Conservation (phyloP, 306 rosid genomes). For the Sphenostylis stenocarpa region DNA sequence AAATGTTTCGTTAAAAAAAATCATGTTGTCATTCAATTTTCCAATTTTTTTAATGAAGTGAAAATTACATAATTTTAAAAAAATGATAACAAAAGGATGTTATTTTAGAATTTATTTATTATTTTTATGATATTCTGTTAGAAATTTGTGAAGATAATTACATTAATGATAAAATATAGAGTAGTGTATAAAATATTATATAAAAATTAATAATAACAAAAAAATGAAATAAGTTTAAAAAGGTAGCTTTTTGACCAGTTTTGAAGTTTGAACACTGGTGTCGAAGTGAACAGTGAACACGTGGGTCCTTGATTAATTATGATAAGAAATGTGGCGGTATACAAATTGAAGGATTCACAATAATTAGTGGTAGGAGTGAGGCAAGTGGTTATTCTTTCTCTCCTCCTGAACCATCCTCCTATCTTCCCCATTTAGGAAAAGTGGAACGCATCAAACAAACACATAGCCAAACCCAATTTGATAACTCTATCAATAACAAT, state of each 20-base stretch:
- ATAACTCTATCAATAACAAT: neutral
- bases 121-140: no score
- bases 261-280: neutral
- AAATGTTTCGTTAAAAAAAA: no score
- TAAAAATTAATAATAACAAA: no score
- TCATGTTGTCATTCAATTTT: no score
- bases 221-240: no score
- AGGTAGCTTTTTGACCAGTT: neutral
- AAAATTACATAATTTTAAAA: no score
- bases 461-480: neutral
- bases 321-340: neutral
- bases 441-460: neutral
- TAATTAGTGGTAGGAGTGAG: neutral
- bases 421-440: neutral
- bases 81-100: no score
- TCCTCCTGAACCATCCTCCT: neutral
- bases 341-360: neutral
- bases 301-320: neutral
- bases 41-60: no score
- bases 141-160: no score
- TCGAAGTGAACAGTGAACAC: neutral
- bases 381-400: neutral
- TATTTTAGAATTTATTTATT: no score
- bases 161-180: no score
- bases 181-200: no score